Base-by-base conservation (phyloP, 495 filamentous ascomycete genomes). In the Hypoxylon rickii region DNA sequence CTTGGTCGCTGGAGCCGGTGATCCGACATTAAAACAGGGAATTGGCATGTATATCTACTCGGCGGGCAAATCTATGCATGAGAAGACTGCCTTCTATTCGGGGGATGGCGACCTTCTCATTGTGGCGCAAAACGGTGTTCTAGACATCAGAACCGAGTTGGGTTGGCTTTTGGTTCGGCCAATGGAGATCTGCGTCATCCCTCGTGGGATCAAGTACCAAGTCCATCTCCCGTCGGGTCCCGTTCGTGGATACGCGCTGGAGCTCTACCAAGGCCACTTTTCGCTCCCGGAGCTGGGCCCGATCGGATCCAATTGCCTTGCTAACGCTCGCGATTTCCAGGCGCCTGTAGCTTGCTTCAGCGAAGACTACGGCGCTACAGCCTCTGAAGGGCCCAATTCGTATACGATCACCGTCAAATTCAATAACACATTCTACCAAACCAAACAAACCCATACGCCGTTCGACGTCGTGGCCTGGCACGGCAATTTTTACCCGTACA, bases 271-370 rank as follows among this genome's bases (percentile, higher is more conserved):
- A 57, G 86, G 86, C 17, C 90, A 94, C 72, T 96, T 89, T 69
- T 68, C 82, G 44, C 86, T 96, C 5, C 92, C 92, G 0, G 91
- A 96, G 63, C 78, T 96, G 2, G 92, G 92, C 2, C 91, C 92
- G 29, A 96, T 96, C 61, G 92, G 92, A 4, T 89, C 85, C 39
- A 92, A 92, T 65, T 80, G 91, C 34, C 84, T 96, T 3, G 92
- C 92, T 57, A 96, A 96, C 64, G 81, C 85, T 0, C 84, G 92
- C 11, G 92, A 96, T 67, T 96, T 96, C 74, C 89, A 95, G 72
- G 84, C 84, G 2, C 92, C 92, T 7, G 76, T 90, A 7, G 92
- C 92, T 11, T 67, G 74, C 40, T 96, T 93, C 64, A 83, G 84
- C 29, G 86, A 92, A 66, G 75, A 79, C 55, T 62, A 51, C 33